Percentiles rank a stretch among this genome's conserved stretches.
phyloP scores from a whole-genome alignment of 139 green algal species.

The Chlamydomonas incerta region DNA sequence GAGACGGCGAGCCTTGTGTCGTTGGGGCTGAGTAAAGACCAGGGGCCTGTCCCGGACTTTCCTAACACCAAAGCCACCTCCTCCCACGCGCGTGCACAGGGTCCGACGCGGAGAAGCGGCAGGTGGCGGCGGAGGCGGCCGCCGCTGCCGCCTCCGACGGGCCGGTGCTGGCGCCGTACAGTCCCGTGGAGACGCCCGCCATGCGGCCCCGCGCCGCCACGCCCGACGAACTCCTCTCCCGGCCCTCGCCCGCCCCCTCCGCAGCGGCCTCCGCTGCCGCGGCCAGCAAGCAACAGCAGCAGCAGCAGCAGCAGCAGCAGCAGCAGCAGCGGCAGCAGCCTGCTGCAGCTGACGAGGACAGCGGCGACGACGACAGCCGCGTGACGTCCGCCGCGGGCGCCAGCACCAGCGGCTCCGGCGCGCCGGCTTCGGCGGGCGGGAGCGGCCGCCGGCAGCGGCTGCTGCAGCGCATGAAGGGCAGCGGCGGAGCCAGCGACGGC shows the following conservation, averaged over 20 bases:
- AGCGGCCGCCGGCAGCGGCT: constrained; percentile 26
- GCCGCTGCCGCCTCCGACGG: not conserved
- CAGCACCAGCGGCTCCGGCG: not conserved
- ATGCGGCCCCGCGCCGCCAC: constrained; percentile 5
- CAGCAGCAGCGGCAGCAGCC: not conserved
- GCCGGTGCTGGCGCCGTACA: constrained; percentile 9
- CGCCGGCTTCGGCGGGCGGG: not conserved
- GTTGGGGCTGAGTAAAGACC: too few relatives aligned
- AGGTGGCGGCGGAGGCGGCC: not conserved
- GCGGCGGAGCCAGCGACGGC: not conserved
- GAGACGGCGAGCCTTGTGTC: too few relatives aligned
- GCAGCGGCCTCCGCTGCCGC: too few relatives aligned
- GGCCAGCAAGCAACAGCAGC: not conserved
- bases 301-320: not conserved
- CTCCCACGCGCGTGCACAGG: too few relatives aligned
- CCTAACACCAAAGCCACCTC: too few relatives aligned
- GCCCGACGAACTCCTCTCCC: not conserved
- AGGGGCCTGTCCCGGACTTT: too few relatives aligned
- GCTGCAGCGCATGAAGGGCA: constrained; percentile 47
- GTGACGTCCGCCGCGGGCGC: too few relatives aligned
- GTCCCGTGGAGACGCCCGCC: constrained; percentile 38
- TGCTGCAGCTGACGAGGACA: not conserved
- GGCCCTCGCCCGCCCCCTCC: not conserved
- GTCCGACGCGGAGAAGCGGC: not conserved
- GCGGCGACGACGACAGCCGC: not conserved